Base-by-base conservation (phyloP, 176 grass and related monocot species). In the Tuctoria greenei region DNA sequence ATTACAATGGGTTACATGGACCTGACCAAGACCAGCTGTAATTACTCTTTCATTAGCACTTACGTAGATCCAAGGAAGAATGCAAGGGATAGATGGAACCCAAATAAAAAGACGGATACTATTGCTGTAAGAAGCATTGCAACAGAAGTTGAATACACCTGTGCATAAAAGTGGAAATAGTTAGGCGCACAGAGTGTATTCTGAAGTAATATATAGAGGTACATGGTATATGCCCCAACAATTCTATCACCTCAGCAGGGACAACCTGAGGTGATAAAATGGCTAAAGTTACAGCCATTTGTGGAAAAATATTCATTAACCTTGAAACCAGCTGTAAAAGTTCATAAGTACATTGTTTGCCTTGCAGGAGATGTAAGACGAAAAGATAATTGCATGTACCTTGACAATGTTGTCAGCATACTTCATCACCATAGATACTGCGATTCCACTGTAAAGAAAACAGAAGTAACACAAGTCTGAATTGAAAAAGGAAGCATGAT, bases 131-230 rank as follows among this genome's bases (percentile, higher is more conserved):
- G 58, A 70, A 97, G 91, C 88, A 97, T 97, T 52, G 94, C 91
- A 27, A 97, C 91, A 37, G 94, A 93, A 66, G 94, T 97, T 36
- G 94, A 97, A 69, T 97, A 93, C 41, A 97, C 94, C 94, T 91
- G 83, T 25, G 39, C 50, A 60, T 35, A 37, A 27, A 86, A 61
- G 42, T 13, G 20, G 5, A 21, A 6, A 71, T 70, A 24, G 76
- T 84, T 28, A 81, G 57, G 41, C 7, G 83, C 50, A 11, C 6
- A 26, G 31, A 36, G 52, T 61, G 56, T 1, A 42, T 12, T 8
- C 15, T 42, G 2, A 72, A 25, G 5, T 46, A 1, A 43, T 56
- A 83, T 25, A 38, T 52, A 67, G 4, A 38, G 1, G 0, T 34
- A n/a, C 0, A 23, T 1, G 6, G 54, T 69, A 11, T 69, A 11